Conservation (phyloP, 352 stramenopile genomes). For the Globisporangium carolinianum region DNA sequence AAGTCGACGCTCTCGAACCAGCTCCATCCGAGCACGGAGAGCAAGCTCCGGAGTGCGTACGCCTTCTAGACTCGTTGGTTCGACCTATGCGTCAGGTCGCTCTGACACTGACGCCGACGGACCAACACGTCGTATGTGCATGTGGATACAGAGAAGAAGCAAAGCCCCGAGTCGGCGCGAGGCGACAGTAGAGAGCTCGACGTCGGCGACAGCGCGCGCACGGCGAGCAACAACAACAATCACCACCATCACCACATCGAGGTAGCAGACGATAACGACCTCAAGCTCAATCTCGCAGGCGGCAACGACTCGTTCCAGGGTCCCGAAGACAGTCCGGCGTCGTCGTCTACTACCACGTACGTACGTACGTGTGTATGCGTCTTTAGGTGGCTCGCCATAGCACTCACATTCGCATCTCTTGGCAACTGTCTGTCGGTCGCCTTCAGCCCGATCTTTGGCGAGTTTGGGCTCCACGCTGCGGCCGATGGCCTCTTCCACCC, state of each 20-base stretch:
- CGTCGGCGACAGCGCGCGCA: not conserved
- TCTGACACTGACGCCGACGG: not conserved
- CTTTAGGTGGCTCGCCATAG: too few relatives aligned
- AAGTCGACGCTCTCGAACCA: constrained; percentile 79
- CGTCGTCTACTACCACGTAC: not conserved
- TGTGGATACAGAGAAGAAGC: constrained; percentile 30
- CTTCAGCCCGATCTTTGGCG: constrained; percentile 42
- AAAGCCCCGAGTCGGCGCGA: constrained; percentile 17
- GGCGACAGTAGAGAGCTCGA: constrained; percentile 13
- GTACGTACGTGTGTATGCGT: not conserved
- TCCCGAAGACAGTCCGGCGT: constrained; percentile 1
- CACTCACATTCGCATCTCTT: too few relatives aligned
- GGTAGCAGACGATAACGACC: constrained; percentile 8
- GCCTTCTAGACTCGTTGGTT: not conserved
- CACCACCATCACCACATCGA: constrained; percentile 1
- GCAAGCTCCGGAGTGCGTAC: constrained; percentile 61
- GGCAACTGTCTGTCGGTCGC: too few relatives aligned
- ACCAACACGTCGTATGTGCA: not conserved
- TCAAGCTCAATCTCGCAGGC: not conserved
- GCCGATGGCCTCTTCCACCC: constrained; percentile 74
- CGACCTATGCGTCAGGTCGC: not conserved
- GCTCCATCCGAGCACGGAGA: constrained; percentile 46
- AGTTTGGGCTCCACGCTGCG: constrained; percentile 50
- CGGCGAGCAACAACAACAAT: constrained; percentile 16
- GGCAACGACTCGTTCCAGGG: constrained; percentile 7